Base-by-base conservation (phyloP, 805 yeast species). In the Yarrowia sp. region DNA sequence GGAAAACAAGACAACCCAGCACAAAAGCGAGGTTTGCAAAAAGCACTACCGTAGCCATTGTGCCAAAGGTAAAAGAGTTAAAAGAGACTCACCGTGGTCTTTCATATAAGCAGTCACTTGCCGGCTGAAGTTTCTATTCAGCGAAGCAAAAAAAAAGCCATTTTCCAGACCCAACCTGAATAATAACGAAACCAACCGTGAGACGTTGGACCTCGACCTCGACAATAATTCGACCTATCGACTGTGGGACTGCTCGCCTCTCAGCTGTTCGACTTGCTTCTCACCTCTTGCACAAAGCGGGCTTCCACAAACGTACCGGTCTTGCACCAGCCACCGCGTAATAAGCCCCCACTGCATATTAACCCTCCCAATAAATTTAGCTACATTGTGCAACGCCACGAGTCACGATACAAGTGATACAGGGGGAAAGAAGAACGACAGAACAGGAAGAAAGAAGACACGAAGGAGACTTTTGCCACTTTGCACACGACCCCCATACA, bases 331-430 rank as follows among this genome's bases (percentile, higher is more conserved):
- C 61, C 61, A 55, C 61, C 46, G 61, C 61, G 46, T 55, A 55
- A 55, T 52, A 52, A 52, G 43, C 61, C 46, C 61, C 46, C 20
- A 15, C 61, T 55, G 61, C 61, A 55, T 55, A 55, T 39, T 55
- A 15, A 20, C 46, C 61, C 46, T 55, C 61, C 61, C 61, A 55
- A 55, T 39, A 55, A 55, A 55, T 55, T 55, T 55, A 55, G 38
- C 61, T 55, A 39, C 60, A 30, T 46, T 39, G 39, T 52, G 58
- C 61, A 39, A 55, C 61, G 61, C 61, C 61, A 55, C 61, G 61
- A 55, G 61, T 55, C 61, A 55, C 61, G 61, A 40, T 55, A 55
- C 24, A 50, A 36, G 17, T 42, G 42, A 34, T 39, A 49, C 39
- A 7, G 3, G 30, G 33, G n/a, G 49, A 44, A 20, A 9, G 30